phyloP scores from a whole-genome alignment of 345 rosid genomes.

The Boechera retrofracta region DNA sequence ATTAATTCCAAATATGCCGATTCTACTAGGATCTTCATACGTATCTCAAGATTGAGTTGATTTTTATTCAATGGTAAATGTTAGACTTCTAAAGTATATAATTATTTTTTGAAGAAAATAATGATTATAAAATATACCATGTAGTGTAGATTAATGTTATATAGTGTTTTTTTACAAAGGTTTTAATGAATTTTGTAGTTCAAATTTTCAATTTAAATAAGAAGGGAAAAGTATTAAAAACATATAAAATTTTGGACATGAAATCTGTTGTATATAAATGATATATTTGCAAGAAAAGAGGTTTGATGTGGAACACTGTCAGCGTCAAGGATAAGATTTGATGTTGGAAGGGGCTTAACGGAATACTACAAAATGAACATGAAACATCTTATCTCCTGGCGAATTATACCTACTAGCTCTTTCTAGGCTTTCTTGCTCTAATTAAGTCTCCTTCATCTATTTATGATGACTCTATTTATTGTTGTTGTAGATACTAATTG shows the following conservation, averaged over 20 bases:
- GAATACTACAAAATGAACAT: conserved; percentile 30
- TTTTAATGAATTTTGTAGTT: not conserved
- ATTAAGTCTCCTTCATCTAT: conserved; percentile 18
- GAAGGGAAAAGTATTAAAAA: not conserved
- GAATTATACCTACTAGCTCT: conserved; percentile 15
- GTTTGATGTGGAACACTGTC: conserved; percentile 35
- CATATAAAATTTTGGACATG: not conserved
- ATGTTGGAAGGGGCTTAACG: conserved; percentile 28
- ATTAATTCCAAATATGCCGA: not conserved
- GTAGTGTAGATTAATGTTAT: too few species aligned
- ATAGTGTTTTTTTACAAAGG: not conserved
- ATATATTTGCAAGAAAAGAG: conserved; percentile 3
- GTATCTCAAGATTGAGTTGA: not conserved
- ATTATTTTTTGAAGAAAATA: not conserved
- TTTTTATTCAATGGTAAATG: not conserved
- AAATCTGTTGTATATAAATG: not conserved
- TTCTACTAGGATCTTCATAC: not conserved
- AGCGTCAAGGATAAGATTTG: conserved; percentile 36
- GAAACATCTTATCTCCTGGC: conserved; percentile 23
- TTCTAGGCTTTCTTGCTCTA: not conserved
- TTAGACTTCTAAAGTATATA: not conserved
- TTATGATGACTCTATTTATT: conserved; percentile 24
- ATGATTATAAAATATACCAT: too few species aligned
- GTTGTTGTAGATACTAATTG: conserved; percentile 23
- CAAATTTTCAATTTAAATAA: not conserved